phyloP scores from a whole-genome alignment of 2,329 filamentous ascomycete species.

The Hymenoscyphus repandus region DNA sequence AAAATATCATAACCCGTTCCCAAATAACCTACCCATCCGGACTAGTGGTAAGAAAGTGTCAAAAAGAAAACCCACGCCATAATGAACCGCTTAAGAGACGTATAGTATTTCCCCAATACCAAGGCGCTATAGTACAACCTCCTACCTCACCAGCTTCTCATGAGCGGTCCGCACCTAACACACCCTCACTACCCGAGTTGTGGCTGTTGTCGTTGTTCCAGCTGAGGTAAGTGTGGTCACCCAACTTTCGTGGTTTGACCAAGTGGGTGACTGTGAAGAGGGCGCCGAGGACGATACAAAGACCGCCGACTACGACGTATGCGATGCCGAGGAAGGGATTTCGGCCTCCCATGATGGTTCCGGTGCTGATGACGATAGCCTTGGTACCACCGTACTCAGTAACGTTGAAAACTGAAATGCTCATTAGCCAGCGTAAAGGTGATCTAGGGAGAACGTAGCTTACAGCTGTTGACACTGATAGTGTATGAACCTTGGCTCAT shows the following conservation, averaged over 20 bases:
- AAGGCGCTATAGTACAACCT: too few species aligned
- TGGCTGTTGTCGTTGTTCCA: constrained; percentile 76
- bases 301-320: constrained; percentile 87
- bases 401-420: constrained; percentile 68
- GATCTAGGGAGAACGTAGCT: constrained; percentile 34
- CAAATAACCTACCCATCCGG: too few species aligned
- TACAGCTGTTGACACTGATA: constrained; percentile 74
- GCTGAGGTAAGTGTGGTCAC: constrained; percentile 93
- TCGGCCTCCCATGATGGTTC: constrained; percentile 88
- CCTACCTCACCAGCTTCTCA: background rate
- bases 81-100: too few species aligned
- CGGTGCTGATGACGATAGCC: constrained; percentile 80
- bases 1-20: background rate
- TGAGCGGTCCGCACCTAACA: constrained; percentile 1
- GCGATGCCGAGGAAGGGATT: constrained; percentile 96
- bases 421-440: background rate
- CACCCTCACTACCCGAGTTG: constrained; percentile 39
- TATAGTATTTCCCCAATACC: too few species aligned
- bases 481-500: constrained; percentile 71
- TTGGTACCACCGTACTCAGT: constrained; percentile 79
- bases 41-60: too few species aligned
- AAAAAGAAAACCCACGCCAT: too few species aligned
- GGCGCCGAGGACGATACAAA: constrained; percentile 83
- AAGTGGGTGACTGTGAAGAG: constrained; percentile 88
- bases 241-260: constrained; percentile 92